A percentile compares a stretch with the other conserved stretches of the same genome.
These are phyloP conservation scores for Adansonia grandidieri DNA, from an alignment of 441 rosid species.

Conservation along the genomic window DNA sequence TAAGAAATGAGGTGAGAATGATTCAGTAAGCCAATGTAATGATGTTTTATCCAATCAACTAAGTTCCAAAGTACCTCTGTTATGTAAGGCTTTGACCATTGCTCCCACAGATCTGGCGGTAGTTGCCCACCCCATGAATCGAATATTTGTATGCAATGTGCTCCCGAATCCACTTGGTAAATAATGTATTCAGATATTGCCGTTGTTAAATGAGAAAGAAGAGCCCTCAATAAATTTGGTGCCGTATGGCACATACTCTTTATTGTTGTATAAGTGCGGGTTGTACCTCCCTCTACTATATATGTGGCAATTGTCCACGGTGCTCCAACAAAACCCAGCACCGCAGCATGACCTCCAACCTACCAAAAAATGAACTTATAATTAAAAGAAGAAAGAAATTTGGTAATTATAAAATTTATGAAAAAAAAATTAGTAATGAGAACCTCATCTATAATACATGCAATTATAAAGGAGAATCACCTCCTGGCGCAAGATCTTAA, in stretches of 20 bases:
- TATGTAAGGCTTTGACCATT: constrained; percentile 93
- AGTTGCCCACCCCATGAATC: constrained; percentile 99
- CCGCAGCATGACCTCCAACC: constrained; percentile 83
- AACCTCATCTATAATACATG: constrained; percentile 3
- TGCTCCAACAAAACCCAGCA: constrained; percentile 92
- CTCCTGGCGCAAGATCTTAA: constrained; percentile 77
- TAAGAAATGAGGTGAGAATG: neutral
- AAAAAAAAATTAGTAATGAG: neutral
- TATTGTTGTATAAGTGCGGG: constrained; percentile 78
- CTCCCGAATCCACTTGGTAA: constrained; percentile 91
- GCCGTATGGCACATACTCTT: constrained; percentile 91
- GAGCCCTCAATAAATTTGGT: constrained; percentile 69
- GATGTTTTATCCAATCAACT: constrained; percentile 3
- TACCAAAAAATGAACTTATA: constrained; percentile 29
- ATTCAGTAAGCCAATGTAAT: neutral
- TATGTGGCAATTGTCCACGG: constrained; percentile 97
- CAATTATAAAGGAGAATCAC: constrained; percentile 41
- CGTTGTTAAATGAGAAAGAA: constrained; percentile 77
- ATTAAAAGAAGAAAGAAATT: neutral
- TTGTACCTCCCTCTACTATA: constrained; percentile 88
- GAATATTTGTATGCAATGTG: constrained; percentile 93
- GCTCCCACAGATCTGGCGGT: constrained; percentile 89
- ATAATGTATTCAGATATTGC: constrained; percentile 78
- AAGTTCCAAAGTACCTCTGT: constrained; percentile 56
- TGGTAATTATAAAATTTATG: neutral